These are phyloP conservation scores for Pyrus betulifolia DNA, from an alignment of 306 rosid species.

Conservation along the genomic window DNA sequence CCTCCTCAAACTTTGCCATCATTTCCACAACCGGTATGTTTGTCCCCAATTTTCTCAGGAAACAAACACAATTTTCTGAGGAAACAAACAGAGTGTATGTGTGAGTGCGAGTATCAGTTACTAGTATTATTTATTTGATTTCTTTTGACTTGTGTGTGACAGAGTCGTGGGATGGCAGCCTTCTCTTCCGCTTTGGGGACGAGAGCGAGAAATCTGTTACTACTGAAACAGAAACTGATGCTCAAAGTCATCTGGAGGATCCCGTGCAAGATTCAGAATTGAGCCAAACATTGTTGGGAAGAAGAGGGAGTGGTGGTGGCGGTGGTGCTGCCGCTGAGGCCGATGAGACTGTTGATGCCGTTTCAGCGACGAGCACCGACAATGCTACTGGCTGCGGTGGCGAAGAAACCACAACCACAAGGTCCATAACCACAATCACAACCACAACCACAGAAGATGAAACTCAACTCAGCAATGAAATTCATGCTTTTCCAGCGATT, in stretches of 20 bases:
- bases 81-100: no score
- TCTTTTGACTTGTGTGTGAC: slow-evolving; percentile 14
- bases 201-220: slow-evolving; percentile 28
- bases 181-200: slow-evolving; percentile 44
- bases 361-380: not conserved
- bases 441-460: not conserved
- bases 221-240: not conserved
- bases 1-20: slow-evolving; percentile 13
- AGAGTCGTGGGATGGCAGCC: slow-evolving; percentile 55
- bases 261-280: not conserved
- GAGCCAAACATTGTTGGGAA: not conserved
- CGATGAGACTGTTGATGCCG: not conserved
- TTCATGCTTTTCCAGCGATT: not conserved
- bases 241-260: not conserved
- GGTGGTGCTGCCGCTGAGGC: not conserved
- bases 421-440: no score
- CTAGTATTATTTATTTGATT: not conserved
- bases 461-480: not conserved
- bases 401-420: not conserved
- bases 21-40: slow-evolving; percentile 42
- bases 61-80: not conserved
- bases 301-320: not conserved
- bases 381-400: not conserved
- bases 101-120: not conserved
- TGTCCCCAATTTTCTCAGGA: not conserved